Evolutionary conservation across 2,329 filamentous ascomycete species (phyloP), one percentile per base, ranked within the genome.

Genomic region (Neocatenulostroma microsporum): DNA sequence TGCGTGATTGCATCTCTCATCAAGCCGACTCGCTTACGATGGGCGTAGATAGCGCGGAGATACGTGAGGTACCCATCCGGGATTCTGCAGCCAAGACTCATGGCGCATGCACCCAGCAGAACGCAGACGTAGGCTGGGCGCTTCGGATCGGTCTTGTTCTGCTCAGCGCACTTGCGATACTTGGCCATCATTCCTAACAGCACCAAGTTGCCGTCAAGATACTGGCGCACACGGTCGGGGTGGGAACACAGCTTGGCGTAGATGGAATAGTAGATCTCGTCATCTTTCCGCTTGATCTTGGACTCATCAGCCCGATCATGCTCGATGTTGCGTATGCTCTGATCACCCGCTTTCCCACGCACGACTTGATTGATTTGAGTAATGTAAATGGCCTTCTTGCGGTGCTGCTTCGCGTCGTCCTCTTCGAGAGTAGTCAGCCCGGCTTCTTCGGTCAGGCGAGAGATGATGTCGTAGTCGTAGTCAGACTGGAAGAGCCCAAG

Each of bases 81-180:
- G 14, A 47, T 23, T 9, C 25, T 39, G 32, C 36, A 42, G 27
- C 45, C 45, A 8, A 39, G 25, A n/a, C 12, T 39, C 37, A 34
- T 34, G 12, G 32, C 32, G 30, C 30, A 34, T 6, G 37, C 37
- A 21, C 50, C 15, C 21, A 39, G 14, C 13, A 39, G 32, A 5
- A 32, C 21, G 11, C 34, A 17, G 12, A 30, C 25, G 32, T 39
- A 39, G 10, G 24, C 14, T 13, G 11, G 19, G 24, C 18, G 26
- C 8, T 4, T 30, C n/a, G n/a, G n/a, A n/a, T n/a, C n/a, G n/a
- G n/a, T n/a, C n/a, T n/a, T n/a, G n/a, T n/a, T n/a, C n/a, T n/a
- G n/a, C n/a, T n/a, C n/a, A n/a, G n/a, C n/a, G n/a, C n/a, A n/a
- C n/a, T n/a, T n/a, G n/a, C n/a, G 18, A 24, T 34, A 35, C 25